Percentiles rank a stretch among this genome's conserved stretches.
These are phyloP conservation scores for Rutstroemia sp. DNA, from an alignment of 2,329 filamentous ascomycete species.

Conservation along the genomic window DNA sequence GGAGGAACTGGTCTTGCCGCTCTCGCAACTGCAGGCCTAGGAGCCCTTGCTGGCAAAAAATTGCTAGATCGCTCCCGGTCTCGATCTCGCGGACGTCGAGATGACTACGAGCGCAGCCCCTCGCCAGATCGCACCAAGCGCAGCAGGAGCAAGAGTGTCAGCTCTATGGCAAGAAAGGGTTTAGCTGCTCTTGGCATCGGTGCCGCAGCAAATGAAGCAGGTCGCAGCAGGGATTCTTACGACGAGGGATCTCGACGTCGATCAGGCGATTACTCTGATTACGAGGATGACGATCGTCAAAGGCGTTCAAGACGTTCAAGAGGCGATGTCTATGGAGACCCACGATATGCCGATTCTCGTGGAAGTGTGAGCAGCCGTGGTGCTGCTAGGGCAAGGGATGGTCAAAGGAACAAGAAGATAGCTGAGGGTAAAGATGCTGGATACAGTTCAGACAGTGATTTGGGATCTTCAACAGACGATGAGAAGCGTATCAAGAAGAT, in stretches of 20 bases:
- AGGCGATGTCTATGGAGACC: conserved; percentile 24
- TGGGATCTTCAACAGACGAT: conserved; percentile 54
- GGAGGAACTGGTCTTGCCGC: conserved; percentile 50
- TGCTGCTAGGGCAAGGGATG: conserved; percentile 18
- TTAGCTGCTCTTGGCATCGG: conserved; percentile 56
- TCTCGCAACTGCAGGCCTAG: conserved; percentile 54
- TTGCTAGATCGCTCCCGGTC: conserved; percentile 45
- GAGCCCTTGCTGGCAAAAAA: conserved; percentile 56
- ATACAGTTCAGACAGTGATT: conserved; percentile 39
- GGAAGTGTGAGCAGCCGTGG: conserved; percentile 19
- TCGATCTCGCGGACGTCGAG: conserved; percentile 31
- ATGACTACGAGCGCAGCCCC: conserved; percentile 27
- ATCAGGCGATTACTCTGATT: conserved; percentile 17
- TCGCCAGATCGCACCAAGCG: conserved; percentile 33
- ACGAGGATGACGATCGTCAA: conserved; percentile 14
- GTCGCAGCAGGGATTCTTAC: conserved; percentile 16
- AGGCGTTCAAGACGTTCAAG: conserved; percentile 2
- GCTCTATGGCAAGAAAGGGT: conserved; percentile 52
- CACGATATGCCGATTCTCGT: conserved; percentile 26
- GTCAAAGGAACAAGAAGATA: conserved; percentile 22
- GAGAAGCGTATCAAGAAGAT: conserved; percentile 56
- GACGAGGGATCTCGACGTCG: conserved; percentile 17
- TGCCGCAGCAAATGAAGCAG: conserved; percentile 30
- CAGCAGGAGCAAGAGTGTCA: conserved; percentile 59
- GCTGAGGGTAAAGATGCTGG: conserved; percentile 24